A percentile compares a stretch with the other conserved stretches of the same genome.
phyloP scores from a whole-genome alignment of 495 filamentous ascomycete genomes.

The Alectoria sarmentosa region DNA sequence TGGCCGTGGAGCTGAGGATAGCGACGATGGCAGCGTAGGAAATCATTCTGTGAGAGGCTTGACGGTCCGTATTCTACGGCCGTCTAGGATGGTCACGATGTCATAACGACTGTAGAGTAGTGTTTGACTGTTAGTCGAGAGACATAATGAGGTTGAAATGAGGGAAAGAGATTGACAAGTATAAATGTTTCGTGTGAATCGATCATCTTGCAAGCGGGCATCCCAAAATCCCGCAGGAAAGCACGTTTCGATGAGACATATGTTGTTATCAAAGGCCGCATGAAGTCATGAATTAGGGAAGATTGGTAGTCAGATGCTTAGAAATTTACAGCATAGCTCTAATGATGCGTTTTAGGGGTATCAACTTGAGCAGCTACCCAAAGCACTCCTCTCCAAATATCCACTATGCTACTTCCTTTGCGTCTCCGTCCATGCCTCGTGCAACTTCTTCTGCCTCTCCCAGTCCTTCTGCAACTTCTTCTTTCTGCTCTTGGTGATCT shows the following conservation, averaged over 20 bases:
- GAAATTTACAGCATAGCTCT: neutral
- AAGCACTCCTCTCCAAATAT: neutral
- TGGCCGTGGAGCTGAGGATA: slow-evolving; percentile 49
- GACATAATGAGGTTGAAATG: neutral
- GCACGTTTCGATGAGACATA: neutral
- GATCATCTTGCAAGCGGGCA: neutral
- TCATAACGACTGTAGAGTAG: neutral
- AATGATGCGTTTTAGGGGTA: neutral
- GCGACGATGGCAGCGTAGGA: neutral
- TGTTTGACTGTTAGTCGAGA: neutral
- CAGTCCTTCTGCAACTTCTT: slow-evolving; percentile 92
- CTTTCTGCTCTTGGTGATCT: slow-evolving; percentile 67
- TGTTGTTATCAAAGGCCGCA: neutral
- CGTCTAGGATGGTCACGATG: neutral
- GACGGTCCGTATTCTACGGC: neutral
- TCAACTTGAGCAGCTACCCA: neutral
- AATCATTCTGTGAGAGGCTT: neutral
- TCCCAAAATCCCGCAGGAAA: neutral
- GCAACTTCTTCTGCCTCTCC: slow-evolving; percentile 84
- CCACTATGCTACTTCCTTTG: neutral
- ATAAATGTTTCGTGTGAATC: neutral
- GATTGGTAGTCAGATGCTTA: too few species aligned
- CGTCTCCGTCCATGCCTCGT: slow-evolving; percentile 48
- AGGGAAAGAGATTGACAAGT: too few species aligned
- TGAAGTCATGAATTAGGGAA: neutral